Conservation (phyloP, 345 rosid species). For the Geranium brycei region DNA sequence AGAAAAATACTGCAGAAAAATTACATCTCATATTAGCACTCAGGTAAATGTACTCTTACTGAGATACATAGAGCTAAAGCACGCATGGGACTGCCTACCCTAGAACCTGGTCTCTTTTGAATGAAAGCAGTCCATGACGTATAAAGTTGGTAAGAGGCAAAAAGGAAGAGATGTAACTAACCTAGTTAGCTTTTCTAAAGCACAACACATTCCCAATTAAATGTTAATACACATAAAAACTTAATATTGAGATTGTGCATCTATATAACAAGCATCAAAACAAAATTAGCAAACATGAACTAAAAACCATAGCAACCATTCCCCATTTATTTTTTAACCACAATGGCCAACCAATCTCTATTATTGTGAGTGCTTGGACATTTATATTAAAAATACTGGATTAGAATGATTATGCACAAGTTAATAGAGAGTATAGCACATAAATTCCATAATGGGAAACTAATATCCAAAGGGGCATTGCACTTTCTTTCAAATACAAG, state of each 20-base stretch:
- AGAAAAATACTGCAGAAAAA: slow-evolving; percentile 29
- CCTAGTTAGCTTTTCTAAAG: not conserved
- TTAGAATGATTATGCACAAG: too few relatives aligned
- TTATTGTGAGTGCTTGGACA: too few relatives aligned
- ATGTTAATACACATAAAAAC: slow-evolving; percentile 6
- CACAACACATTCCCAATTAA: not conserved
- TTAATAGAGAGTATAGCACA: not conserved
- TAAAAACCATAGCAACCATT: too few relatives aligned
- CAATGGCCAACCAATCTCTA: too few relatives aligned
- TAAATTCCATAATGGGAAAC: not conserved
- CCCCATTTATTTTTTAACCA: too few relatives aligned
- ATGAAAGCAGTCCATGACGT: slow-evolving; percentile 4
- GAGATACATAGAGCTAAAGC: slow-evolving; percentile 22
- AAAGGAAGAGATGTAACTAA: not conserved
- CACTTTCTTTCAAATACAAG: not conserved
- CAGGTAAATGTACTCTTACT: slow-evolving; percentile 21
- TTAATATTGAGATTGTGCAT: not conserved
- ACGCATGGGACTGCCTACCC: slow-evolving; percentile 11
- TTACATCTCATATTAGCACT: slow-evolving; percentile 29
- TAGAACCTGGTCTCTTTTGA: not conserved
- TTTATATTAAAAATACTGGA: too few relatives aligned
- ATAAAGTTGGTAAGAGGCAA: not conserved
- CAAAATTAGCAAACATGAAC: too few relatives aligned
- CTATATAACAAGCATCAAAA: too few relatives aligned
- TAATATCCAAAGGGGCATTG: not conserved